Base-by-base conservation (phyloP, 768 basidiomycete species). In the Pulveroboletus sp. region DNA sequence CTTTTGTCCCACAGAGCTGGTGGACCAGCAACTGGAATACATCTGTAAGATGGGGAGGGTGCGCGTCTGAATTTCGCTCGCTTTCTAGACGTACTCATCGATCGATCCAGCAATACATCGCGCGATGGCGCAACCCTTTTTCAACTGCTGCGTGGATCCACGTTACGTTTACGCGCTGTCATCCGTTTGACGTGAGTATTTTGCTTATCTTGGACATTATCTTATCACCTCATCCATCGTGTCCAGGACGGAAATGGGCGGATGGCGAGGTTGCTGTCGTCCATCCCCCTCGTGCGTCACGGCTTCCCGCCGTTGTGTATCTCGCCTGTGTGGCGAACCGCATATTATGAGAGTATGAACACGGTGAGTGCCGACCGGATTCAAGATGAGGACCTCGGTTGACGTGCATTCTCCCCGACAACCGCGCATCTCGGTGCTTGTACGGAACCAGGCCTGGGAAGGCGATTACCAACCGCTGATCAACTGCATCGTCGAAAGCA, bases 101-200 rank as follows among this genome's bases (percentile, higher is more conserved):
- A 27, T 5, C 12, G 8, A 3, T 26, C 1, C 14, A 71, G 68
- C 69, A 71, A 69, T 71, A 68, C 47, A 65, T 69, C 38, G 66
- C 65, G 4, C 60, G 63, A 32, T 71, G 68, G 69, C 60, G 69
- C 16, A 69, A 71, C 46, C 68, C 68, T 10, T 71, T 69, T 41
- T 68, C 69, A 13, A 68, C 69, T 2, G 66, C 69, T 11, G 65
- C 68, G 8, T 69, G 68, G 68, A 47, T 69, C 11, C 68, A 69
- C 22, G 59, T 69, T 6, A 65, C 68, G 3, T 59, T 69, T 39
- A 68, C 63, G 16, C 59, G 67, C 2, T 71, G 68, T 42, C 68
- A 71, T 29, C 68, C 68, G 0, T 69, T 69, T 27, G 68, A 69
- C 37, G 68, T 69, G 53, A 47, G 67, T 26, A 1, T n/a, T 30